Percentiles rank a stretch among this genome's conserved stretches.
These are phyloP conservation scores for Yamadazyma takamatsuzukensis DNA, from an alignment of 805 yeast species.

Conservation along the genomic window DNA sequence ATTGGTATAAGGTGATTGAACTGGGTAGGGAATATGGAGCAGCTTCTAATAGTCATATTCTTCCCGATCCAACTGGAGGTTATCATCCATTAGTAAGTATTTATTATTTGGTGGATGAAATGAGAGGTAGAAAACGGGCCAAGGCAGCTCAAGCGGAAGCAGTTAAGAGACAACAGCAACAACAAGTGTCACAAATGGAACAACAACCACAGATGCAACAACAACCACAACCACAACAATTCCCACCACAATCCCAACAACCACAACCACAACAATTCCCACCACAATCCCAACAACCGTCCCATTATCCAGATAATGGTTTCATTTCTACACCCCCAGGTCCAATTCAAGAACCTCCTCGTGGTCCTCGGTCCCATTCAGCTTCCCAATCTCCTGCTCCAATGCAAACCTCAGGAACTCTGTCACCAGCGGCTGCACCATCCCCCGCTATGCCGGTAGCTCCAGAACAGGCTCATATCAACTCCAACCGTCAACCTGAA, in stretches of 20 bases:
- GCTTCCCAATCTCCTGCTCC: too few relatives aligned
- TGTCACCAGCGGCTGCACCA: too few relatives aligned
- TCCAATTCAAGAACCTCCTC: too few relatives aligned
- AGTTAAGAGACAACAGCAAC: constrained; percentile 24
- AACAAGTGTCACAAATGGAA: constrained; percentile 17
- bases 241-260: constrained; percentile 7
- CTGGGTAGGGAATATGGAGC: constrained; percentile 34
- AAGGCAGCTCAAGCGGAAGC: constrained; percentile 57
- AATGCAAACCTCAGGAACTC: too few relatives aligned
- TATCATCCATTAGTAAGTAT: constrained; percentile 87
- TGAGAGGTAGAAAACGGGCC: constrained; percentile 64
- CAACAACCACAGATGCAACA: constrained; percentile 6
- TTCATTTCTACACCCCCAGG: too few relatives aligned
- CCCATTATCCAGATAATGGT: too few relatives aligned
- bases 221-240: constrained; percentile 4
- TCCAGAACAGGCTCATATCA: too few relatives aligned
- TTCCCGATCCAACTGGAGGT: constrained; percentile 78
- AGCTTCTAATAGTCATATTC: constrained; percentile 29
- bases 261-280: constrained; percentile 1
- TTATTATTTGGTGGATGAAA: constrained; percentile 82
- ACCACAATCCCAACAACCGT: background rate
- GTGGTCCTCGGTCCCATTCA: too few relatives aligned
- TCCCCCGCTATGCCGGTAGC: too few relatives aligned
- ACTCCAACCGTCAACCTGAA: too few relatives aligned
- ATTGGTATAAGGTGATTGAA: constrained; percentile 54